Conservation (phyloP, 495 filamentous ascomycete genomes). For the Patellaria atrata region DNA sequence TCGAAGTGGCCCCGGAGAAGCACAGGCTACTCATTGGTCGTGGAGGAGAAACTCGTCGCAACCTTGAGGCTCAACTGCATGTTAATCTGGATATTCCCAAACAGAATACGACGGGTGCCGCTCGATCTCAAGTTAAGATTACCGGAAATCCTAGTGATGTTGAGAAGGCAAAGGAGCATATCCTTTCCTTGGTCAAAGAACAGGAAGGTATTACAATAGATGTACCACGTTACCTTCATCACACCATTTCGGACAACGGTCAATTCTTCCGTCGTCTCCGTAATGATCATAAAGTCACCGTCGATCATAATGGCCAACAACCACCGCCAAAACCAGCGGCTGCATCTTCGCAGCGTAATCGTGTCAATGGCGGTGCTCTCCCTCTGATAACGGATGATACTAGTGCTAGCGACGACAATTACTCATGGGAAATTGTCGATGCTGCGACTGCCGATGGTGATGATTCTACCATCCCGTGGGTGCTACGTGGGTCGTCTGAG, state of each 20-base stretch:
- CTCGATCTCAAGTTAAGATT: slow-evolving; percentile 61
- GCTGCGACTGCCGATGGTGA: slow-evolving; percentile 35
- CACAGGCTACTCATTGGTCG: slow-evolving; percentile 85
- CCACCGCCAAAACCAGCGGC: slow-evolving; percentile 50
- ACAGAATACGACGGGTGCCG: slow-evolving; percentile 49
- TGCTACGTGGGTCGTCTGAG: slow-evolving; percentile 61
- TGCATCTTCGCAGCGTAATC: slow-evolving; percentile 26
- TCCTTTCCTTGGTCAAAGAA: slow-evolving; percentile 65
- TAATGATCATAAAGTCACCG: slow-evolving; percentile 68
- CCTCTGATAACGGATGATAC: slow-evolving; percentile 78
- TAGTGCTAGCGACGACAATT: slow-evolving; percentile 34
- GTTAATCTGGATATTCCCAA: slow-evolving; percentile 83
- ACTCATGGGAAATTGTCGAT: slow-evolving; percentile 72
- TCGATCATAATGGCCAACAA: slow-evolving; percentile 73
- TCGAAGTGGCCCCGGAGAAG: slow-evolving; percentile 75
- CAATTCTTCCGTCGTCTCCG: slow-evolving; percentile 79
- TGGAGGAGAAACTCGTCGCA: slow-evolving; percentile 69
- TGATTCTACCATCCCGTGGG: slow-evolving; percentile 71
- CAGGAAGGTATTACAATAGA: slow-evolving; percentile 74
- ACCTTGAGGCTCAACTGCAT: slow-evolving; percentile 78
- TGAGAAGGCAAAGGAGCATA: slow-evolving; percentile 71
- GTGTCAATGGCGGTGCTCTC: slow-evolving; percentile 42
- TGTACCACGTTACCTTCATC: slow-evolving; percentile 67
- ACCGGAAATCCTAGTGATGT: slow-evolving; percentile 63
- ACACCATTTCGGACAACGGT: slow-evolving; percentile 74